These are phyloP conservation scores for Lathyrus sativus DNA, from an alignment of 306 rosid genomes.

Conservation along the genomic window DNA sequence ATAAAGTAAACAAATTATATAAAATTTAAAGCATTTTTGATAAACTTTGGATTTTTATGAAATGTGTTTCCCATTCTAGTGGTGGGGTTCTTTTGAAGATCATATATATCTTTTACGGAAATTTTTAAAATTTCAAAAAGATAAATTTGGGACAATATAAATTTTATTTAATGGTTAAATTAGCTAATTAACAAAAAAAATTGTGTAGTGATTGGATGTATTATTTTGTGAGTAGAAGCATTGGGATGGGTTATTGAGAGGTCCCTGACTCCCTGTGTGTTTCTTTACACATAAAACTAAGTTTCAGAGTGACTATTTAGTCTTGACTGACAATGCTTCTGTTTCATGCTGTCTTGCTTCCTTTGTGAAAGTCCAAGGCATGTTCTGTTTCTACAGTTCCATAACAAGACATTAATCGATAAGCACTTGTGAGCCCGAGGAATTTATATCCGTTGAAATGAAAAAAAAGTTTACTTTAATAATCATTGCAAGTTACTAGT, in stretches of 20 bases:
- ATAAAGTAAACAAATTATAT: conserved; percentile 32
- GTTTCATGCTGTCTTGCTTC: conserved; percentile 31
- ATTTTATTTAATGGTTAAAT: too few relatives aligned
- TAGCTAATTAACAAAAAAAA: too few relatives aligned
- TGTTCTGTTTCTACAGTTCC: conserved; percentile 21
- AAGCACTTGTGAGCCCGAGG: neutral
- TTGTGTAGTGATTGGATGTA: conserved; percentile 32
- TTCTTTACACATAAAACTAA: conserved; percentile 41
- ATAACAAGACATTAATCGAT: conserved; percentile 19
- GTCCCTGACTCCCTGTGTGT: conserved; percentile 41
- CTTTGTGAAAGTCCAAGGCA: conserved; percentile 35
- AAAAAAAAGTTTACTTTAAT: too few relatives aligned
- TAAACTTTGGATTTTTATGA: conserved; percentile 39
- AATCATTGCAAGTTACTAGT: too few relatives aligned
- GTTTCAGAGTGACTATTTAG: conserved; percentile 29
- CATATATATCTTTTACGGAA: conserved; percentile 40
- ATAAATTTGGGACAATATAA: too few relatives aligned
- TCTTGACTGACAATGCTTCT: conserved; percentile 36
- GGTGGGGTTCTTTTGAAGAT: conserved; percentile 52
- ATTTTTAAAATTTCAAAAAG: too few relatives aligned
- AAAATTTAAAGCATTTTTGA: conserved; percentile 46
- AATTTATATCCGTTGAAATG: conserved; percentile 9
- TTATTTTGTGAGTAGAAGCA: conserved; percentile 35
- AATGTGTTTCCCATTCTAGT: conserved; percentile 26
- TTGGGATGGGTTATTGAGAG: conserved; percentile 41